phyloP scores from a whole-genome alignment of 179 eudicot genomes.

The Silene coronaria region DNA sequence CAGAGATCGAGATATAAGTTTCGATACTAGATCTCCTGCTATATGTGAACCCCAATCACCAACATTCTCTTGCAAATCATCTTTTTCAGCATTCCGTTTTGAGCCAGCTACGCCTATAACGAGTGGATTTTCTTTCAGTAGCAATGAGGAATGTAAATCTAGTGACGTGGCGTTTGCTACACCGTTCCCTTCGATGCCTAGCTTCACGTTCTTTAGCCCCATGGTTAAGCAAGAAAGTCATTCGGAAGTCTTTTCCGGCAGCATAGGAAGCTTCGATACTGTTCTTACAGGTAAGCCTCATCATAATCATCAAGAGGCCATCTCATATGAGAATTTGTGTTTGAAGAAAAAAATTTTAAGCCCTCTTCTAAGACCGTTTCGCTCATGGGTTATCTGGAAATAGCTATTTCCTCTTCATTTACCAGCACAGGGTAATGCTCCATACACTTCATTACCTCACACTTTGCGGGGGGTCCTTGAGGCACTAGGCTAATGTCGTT shows the following conservation, averaged over 20 bases:
- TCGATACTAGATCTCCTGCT: slow-evolving; percentile 36
- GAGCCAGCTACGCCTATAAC: slow-evolving; percentile 40
- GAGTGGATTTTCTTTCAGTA: slow-evolving; percentile 41
- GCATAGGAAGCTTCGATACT: slow-evolving; percentile 9
- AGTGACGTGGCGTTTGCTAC: slow-evolving; percentile 36
- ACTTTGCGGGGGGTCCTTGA: too few relatives aligned
- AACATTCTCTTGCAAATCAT: slow-evolving; percentile 54
- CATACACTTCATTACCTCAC: too few relatives aligned
- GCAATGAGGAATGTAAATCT: slow-evolving; percentile 33
- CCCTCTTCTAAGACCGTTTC: not conserved
- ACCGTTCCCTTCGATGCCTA: slow-evolving; percentile 65
- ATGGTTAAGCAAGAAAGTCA: slow-evolving; percentile 32
- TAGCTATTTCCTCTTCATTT: not conserved
- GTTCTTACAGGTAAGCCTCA: slow-evolving; percentile 28
- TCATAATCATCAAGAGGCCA: not conserved
- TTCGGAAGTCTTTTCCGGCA: slow-evolving; percentile 21
- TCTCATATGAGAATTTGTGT: not conserved
- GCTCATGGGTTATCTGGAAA: not conserved
- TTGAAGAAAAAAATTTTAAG: not conserved
- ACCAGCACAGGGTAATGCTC: not conserved
- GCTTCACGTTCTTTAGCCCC: slow-evolving; percentile 67
- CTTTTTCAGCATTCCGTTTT: slow-evolving; percentile 51
- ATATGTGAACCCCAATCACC: slow-evolving; percentile 42
- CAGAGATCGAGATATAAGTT: slow-evolving; percentile 47
- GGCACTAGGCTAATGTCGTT: too few relatives aligned